Base-by-base conservation (phyloP, 257 asterid genomes). In the Catharanthus roseus region DNA sequence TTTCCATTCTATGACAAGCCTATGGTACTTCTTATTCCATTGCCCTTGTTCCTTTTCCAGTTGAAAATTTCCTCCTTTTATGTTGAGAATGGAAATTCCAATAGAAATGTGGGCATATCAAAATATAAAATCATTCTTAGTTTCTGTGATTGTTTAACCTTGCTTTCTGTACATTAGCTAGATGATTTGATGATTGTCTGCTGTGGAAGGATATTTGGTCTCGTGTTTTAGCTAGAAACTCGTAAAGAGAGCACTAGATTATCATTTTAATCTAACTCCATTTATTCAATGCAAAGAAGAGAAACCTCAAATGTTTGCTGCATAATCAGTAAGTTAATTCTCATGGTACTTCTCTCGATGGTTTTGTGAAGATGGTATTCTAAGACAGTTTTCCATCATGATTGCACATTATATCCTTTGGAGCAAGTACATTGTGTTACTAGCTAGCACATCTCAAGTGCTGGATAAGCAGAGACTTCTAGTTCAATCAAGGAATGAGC, bases 1-100 rank as follows among this genome's bases (percentile, higher is more conserved):
- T 95, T 91, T 74, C 98, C 99, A 1, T 91, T 95, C 79, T 95
- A 89, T 79, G 97, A 95, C 71, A 95, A 95, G 85, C 96, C 88
- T 10, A 89, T 95, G 99, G 99, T 88, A 84, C 55, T 65, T 15
- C 57, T 23, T 50, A 39, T 47, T 1, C 66, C 7, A 1, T 26
- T 10, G 23, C 57, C 16, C 10, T 39, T 34, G 8, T 15, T 2
- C 38, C 26, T 13, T 16, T 45, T 33, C 39, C 5, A 16, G 13
- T 12, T 56, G 11, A 0, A 10, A 28, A 28, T 0, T 56, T 26
- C 28, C 51, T 19, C 5, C 0, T 23, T 28, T 15, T 13, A 16
- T 9, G 24, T 18, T 53, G 33, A 54, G 24, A 54, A 3, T 23
- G 7, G 11, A 6, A 42, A 42, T 42, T 42, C 13, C 10, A 12